A percentile compares a stretch with the other conserved stretches of the same genome.
Evolutionary conservation across 345 rosid genomes (phyloP).

Genomic region (Lepidium didymum): DNA sequence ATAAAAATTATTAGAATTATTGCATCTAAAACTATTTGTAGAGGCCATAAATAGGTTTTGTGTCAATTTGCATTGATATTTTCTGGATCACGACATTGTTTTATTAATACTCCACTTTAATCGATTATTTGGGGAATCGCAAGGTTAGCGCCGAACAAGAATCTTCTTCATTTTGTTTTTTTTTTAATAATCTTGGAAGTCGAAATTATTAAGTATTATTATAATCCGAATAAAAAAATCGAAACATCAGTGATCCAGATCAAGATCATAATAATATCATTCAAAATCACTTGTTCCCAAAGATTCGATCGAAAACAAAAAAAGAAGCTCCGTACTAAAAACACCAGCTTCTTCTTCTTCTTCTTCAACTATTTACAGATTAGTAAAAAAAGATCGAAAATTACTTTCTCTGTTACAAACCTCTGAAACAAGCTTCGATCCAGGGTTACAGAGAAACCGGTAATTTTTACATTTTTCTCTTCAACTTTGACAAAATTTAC

Average conservation of each 20-base stretch:
- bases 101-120: not conserved
- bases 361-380: conserved; percentile 16
- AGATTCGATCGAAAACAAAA: conserved; percentile 18
- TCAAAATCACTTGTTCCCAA: conserved; percentile 23
- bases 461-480: conserved; percentile 18
- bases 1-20: not conserved
- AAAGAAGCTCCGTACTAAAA: not conserved
- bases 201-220: not conserved
- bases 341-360: conserved; percentile 4
- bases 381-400: not conserved
- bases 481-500: conserved; percentile 69
- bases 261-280: conserved; percentile 26
- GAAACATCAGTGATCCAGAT: conserved; percentile 29
- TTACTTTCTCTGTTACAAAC: conserved; percentile 10
- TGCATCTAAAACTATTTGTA: not conserved
- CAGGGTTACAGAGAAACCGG: conserved; percentile 28
- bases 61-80: not conserved
- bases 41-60: not conserved
- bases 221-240: not conserved
- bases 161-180: conserved; percentile 20
- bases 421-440: conserved; percentile 22
- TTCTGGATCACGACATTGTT: not conserved
- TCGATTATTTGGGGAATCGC: conserved; percentile 2
- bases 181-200: not conserved
- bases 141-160: conserved; percentile 27